Base-by-base conservation (phyloP, 352 stramenopile species). In the Phytophthora parvispora region DNA sequence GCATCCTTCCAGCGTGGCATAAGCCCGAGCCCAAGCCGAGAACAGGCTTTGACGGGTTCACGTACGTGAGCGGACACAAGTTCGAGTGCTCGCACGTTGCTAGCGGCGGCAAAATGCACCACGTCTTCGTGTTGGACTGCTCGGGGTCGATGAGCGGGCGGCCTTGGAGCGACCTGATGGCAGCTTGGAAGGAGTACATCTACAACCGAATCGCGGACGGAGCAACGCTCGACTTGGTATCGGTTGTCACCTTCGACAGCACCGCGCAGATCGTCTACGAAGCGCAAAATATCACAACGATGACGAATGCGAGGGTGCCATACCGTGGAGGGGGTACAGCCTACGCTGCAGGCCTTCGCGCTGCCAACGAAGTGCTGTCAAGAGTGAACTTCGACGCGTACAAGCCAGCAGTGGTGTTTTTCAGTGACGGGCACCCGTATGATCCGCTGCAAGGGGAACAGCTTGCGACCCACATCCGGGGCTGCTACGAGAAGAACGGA, bases 121-220 rank as follows among this genome's bases (percentile, higher is more conserved):
- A 95, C 40, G 72, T 96, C 4, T 93, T 96, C 34, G 84, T 96
- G 43, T 47, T 96, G n/a, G 89, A 96, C 53, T 78, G 71, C 42
- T 95, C 89, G 10, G 85, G 86, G 0, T 96, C 89, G 22, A 96
- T 96, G 87, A 51, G 24, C 3, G 86, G 89, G 1, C 55, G 28
- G 15, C 84, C 86, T 5, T 95, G 89, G 89, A 27, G 49, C 22
- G 65, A 84, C n/a, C 69, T 96, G 25, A 74, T 89, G 27, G 74
- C 63, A 9, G 89, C 84, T 1, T 89, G 88, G 60, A 65, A 68
- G 13, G 82, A 86, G 55, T 96, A 91, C 45, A 49, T 96, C 6
- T 70, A 83, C 48, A 94, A 94, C 50, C 87, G 87, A 2, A 73
- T 94, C 22, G 76, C 52, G 27, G 78, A 83, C 42, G 84, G 82